Evolutionary conservation across 805 yeast species (phyloP).

Genomic region (Lipomyces spencermartinsiae): DNA sequence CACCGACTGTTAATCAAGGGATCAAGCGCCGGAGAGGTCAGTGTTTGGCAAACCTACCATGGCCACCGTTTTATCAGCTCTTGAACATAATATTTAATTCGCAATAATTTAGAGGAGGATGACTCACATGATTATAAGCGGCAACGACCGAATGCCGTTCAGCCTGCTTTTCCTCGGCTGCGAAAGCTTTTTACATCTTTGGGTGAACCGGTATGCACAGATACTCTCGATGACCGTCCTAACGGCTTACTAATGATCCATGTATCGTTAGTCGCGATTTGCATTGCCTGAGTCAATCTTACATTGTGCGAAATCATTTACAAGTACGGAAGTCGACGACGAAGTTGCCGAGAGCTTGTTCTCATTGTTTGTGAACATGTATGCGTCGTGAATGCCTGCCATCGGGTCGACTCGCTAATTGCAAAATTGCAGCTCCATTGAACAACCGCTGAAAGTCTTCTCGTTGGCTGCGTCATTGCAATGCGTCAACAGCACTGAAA

Average conservation of each 20-base stretch:
- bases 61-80: not conserved
- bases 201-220: constrained; percentile 35
- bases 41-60: not conserved
- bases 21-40: constrained; percentile 19
- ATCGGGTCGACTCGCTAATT: not conserved
- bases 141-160: constrained; percentile 5
- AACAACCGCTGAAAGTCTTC: constrained; percentile 90
- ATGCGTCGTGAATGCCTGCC: constrained; percentile 5
- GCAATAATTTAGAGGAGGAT: constrained; percentile 11
- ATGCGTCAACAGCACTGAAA: constrained; percentile 67
- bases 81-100: constrained; percentile 3
- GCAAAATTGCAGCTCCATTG: constrained; percentile 49
- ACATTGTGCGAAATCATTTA: constrained; percentile 16
- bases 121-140: constrained; percentile 21
- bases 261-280: constrained; percentile 18
- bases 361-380: constrained; percentile 21
- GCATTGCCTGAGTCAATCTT: constrained; percentile 15
- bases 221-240: not conserved
- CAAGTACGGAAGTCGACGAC: constrained; percentile 15
- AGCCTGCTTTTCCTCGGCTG: constrained; percentile 22
- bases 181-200: constrained; percentile 24
- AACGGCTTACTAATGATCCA: not conserved
- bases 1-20: constrained; percentile 5
- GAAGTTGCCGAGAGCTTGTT: constrained; percentile 14
- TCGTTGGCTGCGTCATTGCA: constrained; percentile 72